Percentiles rank a stretch among this genome's conserved stretches.
phyloP scores from a whole-genome alignment of 331 rosid genomes.

The Dryas integrifolia region DNA sequence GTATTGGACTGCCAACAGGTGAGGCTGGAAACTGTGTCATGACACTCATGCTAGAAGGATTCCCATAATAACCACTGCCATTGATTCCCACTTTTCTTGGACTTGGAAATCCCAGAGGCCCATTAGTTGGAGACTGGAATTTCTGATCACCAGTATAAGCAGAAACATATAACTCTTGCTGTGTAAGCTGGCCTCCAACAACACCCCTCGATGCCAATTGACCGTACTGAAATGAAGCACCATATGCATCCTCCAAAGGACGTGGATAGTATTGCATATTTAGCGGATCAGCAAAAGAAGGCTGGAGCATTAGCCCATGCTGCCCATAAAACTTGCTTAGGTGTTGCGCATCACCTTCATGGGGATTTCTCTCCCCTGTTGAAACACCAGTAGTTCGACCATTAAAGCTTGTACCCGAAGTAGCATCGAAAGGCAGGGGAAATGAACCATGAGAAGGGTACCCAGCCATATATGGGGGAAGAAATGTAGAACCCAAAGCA shows the following conservation, averaged over 20 bases:
- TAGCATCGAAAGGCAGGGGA: slow-evolving; percentile 56
- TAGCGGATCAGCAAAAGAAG: slow-evolving; percentile 61
- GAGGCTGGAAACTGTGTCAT: slow-evolving; percentile 62
- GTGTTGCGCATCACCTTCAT: slow-evolving; percentile 58
- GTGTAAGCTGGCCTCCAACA: slow-evolving; percentile 45
- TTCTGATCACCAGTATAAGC: slow-evolving; percentile 51
- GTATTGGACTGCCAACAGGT: slow-evolving; percentile 61
- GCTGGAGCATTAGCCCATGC: slow-evolving; percentile 53
- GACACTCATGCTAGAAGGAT: slow-evolving; percentile 44
- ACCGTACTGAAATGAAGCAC: slow-evolving; percentile 49
- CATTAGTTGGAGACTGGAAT: slow-evolving; percentile 45
- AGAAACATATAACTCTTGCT: slow-evolving; percentile 34
- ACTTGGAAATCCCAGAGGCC: slow-evolving; percentile 34
- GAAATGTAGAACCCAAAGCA: slow-evolving; percentile 47
- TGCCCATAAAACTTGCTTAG: slow-evolving; percentile 67
- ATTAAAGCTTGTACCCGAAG: slow-evolving; percentile 53
- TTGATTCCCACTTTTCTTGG: slow-evolving; percentile 47
- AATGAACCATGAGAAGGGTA: slow-evolving; percentile 61
- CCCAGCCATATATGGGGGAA: slow-evolving; percentile 63
- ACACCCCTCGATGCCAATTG: slow-evolving; percentile 44
- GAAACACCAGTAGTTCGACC: slow-evolving; percentile 53
- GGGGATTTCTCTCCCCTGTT: slow-evolving; percentile 48
- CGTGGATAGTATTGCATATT: slow-evolving; percentile 61
- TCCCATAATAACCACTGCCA: slow-evolving; percentile 52
- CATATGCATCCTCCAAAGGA: slow-evolving; percentile 53